A percentile compares a stretch with the other conserved stretches of the same genome.
Conservation (phyloP, 345 rosid genomes). For the Eucalyptus brandiana region DNA sequence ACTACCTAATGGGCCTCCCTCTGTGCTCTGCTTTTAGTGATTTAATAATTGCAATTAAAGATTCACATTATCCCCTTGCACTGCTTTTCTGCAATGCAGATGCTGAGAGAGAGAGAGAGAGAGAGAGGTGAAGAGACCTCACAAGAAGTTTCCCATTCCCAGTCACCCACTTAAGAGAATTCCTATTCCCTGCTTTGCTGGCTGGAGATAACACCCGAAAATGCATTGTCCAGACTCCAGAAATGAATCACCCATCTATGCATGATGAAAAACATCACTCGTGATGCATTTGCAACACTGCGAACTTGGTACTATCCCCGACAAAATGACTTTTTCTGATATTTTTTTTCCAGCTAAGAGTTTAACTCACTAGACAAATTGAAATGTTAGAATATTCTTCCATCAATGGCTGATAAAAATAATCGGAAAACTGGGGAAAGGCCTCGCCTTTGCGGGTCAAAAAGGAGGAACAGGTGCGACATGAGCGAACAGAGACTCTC, state of each 20-base stretch:
- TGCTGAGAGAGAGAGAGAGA: background rate
- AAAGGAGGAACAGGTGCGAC: background rate
- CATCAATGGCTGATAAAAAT: background rate
- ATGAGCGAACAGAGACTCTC: background rate
- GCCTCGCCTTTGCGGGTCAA: background rate
- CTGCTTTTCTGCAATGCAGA: background rate
- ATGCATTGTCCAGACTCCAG: background rate
- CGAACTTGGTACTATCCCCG: background rate
- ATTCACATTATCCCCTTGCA: background rate
- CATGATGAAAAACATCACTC: background rate
- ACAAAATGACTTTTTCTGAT: background rate
- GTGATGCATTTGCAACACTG: background rate
- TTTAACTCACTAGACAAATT: background rate
- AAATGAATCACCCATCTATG: background rate
- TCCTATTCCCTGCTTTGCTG: background rate
- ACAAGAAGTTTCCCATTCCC: background rate
- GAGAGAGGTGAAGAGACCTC: background rate
- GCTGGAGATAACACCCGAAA: background rate
- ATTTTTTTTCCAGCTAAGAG: background rate
- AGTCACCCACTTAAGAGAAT: background rate
- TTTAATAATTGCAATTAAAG: background rate
- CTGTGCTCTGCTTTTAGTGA: conserved; percentile 2
- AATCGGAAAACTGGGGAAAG: background rate
- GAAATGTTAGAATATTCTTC: background rate
- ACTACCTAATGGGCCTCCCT: conserved; percentile 17